Conservation (phyloP, 192 early-diverging fungal species). For the Podila minutissima region DNA sequence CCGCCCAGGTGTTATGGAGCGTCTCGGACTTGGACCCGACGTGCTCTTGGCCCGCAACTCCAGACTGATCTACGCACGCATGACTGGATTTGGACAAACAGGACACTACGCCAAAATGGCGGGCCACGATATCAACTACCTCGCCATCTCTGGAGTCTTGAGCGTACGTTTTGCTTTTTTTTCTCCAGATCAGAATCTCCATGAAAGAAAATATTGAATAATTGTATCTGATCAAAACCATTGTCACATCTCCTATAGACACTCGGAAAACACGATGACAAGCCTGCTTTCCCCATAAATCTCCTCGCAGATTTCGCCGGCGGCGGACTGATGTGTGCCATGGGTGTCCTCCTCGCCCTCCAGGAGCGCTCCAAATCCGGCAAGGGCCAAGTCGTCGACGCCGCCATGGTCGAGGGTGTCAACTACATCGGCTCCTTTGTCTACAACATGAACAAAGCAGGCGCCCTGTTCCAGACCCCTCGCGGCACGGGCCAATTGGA, state of each 20-base stretch:
- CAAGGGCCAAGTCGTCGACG: constrained; percentile 73
- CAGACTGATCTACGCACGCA: constrained; percentile 64
- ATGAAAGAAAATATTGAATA: neutral
- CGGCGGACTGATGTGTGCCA: constrained; percentile 70
- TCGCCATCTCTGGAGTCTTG: constrained; percentile 70
- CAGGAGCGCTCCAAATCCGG: constrained; percentile 65
- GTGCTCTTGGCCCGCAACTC: constrained; percentile 64
- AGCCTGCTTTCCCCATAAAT: constrained; percentile 59
- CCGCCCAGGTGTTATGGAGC: constrained; percentile 76
- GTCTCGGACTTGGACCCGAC: constrained; percentile 69
- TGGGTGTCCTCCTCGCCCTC: constrained; percentile 71
- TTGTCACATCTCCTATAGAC: constrained; percentile 38
- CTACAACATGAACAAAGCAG: constrained; percentile 66
- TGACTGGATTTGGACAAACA: constrained; percentile 77
- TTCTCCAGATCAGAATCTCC: neutral
- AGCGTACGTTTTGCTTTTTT: constrained; percentile 39
- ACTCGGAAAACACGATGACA: constrained; percentile 55
- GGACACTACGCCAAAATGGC: constrained; percentile 62
- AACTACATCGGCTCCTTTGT: constrained; percentile 69
- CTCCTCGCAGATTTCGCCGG: constrained; percentile 73
- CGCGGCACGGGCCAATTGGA: constrained; percentile 71
- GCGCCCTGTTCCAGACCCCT: constrained; percentile 57
- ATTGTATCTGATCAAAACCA: neutral
- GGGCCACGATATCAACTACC: constrained; percentile 76
- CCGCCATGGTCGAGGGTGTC: constrained; percentile 63